A percentile compares a stretch with the other conserved stretches of the same genome.
phyloP scores from a whole-genome alignment of 129 eudicot genomes.

The Saussurea involucrata region DNA sequence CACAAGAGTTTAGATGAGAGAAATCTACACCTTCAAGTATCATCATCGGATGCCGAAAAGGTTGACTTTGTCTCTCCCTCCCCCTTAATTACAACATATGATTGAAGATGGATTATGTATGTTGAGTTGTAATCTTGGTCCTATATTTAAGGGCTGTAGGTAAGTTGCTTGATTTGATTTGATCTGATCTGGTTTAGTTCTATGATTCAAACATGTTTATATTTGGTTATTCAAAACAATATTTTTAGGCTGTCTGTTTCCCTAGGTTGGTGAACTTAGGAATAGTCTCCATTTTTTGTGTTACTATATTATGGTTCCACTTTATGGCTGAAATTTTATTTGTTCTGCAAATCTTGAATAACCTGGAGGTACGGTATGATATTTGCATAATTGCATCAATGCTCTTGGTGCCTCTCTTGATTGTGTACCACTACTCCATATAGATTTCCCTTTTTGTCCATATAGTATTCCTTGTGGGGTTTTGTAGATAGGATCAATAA shows the following conservation, averaged over 20 bases:
- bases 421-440: constrained; percentile 3
- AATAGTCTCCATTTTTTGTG: constrained; percentile 6
- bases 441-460: constrained; percentile 14
- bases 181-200: constrained; percentile 12
- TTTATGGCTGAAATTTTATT: constrained; percentile 39
- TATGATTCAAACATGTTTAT: constrained; percentile 3
- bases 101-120: neutral
- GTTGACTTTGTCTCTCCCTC: constrained; percentile 23
- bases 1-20: constrained; percentile 74
- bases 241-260: constrained; percentile 33
- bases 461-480: constrained; percentile 29
- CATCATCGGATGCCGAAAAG: constrained; percentile 70
- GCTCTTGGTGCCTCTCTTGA: constrained; percentile 1
- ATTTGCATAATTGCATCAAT: constrained; percentile 9
- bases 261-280: constrained; percentile 33
- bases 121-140: neutral
- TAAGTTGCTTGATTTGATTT: neutral
- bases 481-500: constrained; percentile 25
- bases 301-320: no score
- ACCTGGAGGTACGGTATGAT: constrained; percentile 2
- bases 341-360: constrained; percentile 23
- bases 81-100: neutral
- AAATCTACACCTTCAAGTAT: constrained; percentile 58
- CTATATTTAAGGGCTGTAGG: neutral
- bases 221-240: constrained; percentile 3